These are phyloP conservation scores for Diaporthe humulicola DNA, from an alignment of 2,329 filamentous ascomycete genomes.

Conservation along the genomic window DNA sequence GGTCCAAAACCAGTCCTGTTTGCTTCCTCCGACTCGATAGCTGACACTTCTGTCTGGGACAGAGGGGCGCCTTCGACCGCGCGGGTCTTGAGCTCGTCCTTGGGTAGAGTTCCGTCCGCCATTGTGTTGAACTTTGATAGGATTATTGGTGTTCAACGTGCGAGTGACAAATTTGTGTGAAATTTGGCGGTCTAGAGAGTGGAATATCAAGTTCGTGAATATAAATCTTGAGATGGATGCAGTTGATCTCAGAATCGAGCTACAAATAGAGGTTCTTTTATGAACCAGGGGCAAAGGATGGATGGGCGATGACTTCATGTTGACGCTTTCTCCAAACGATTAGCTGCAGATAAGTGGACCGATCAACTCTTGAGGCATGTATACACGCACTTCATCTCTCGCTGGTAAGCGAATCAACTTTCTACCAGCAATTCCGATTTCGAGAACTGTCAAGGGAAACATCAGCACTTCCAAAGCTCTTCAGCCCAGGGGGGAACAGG, in stretches of 20 bases:
- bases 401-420: background rate
- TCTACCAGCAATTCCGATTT: background rate
- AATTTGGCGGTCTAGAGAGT: too few species aligned
- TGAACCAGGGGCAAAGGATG: background rate
- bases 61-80: background rate
- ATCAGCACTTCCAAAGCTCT: background rate
- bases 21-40: conserved; percentile 41
- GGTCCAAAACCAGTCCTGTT: conserved; percentile 48
- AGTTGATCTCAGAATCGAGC: background rate
- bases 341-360: background rate
- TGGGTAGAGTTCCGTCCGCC: background rate
- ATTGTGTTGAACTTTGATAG: background rate
- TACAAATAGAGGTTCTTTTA: background rate
- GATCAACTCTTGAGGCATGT: too few species aligned
- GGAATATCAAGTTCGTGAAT: background rate
- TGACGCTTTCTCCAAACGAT: background rate
- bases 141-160: background rate
- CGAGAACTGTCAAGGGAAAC: background rate
- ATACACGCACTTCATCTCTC: background rate
- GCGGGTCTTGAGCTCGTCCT: conserved; percentile 17
- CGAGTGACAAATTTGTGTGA: background rate
- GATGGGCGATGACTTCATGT: conserved; percentile 5
- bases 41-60: background rate
- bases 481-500: background rate
- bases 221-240: background rate